Conservation (phyloP, 768 basidiomycete species). For the Hypholoma fasciculare region DNA sequence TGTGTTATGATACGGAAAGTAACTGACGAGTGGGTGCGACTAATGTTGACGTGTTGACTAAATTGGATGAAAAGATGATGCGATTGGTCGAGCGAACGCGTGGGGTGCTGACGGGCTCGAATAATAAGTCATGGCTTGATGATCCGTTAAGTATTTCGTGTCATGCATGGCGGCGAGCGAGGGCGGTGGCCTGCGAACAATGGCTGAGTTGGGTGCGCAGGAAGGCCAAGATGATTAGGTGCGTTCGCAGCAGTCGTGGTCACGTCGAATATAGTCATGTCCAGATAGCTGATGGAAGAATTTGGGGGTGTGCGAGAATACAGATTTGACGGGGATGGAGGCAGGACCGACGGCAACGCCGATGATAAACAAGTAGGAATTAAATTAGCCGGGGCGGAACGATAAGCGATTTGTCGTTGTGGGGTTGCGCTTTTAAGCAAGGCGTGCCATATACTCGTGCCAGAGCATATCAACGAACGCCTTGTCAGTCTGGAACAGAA, state of each 20-base stretch:
- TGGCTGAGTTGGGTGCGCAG: not conserved
- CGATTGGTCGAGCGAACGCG: conserved; percentile 1
- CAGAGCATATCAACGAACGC: conserved; percentile 64
- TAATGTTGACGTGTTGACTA: conserved; percentile 15
- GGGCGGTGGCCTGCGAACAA: not conserved
- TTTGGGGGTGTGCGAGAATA: not conserved
- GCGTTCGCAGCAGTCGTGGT: not conserved
- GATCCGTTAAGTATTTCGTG: conserved; percentile 11
- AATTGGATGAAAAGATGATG: conserved; percentile 13
- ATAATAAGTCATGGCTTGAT: conserved; percentile 6
- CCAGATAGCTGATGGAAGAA: not conserved
- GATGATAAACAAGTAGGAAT: conserved; percentile 17
- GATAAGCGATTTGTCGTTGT: not conserved
- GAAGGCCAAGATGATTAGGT: not conserved
- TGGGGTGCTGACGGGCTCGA: not conserved
- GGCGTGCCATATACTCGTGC: conserved; percentile 45
- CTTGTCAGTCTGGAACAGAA: conserved; percentile 52
- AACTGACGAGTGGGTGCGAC: conserved; percentile 17
- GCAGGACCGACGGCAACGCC: not conserved
- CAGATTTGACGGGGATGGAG: not conserved
- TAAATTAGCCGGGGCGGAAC: conserved; percentile 14
- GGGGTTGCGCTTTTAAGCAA: conserved; percentile 8
- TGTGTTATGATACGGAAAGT: conserved; percentile 19
- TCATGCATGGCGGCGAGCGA: not conserved
- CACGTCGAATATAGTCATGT: not conserved